phyloP scores from a whole-genome alignment of 2,329 filamentous ascomycete species.

The Aspergillus pseudoglaucus region DNA sequence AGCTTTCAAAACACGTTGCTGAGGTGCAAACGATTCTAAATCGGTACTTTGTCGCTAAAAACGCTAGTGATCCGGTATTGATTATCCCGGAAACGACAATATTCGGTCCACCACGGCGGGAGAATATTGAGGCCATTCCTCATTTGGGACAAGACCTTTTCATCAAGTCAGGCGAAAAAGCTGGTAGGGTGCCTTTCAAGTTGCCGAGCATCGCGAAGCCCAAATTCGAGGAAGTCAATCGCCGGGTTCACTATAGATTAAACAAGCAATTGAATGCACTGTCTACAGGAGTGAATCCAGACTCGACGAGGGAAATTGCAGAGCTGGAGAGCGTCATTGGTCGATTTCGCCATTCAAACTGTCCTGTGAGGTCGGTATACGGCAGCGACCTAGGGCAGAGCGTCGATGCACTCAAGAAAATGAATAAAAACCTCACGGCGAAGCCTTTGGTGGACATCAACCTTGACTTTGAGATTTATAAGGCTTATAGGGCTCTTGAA shows the following conservation, averaged over 20 bases:
- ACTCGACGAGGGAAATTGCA: slow-evolving; percentile 3
- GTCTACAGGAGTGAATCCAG: not conserved
- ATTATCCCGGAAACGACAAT: not conserved
- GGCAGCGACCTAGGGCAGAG: slow-evolving; percentile 33
- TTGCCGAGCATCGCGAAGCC: not conserved
- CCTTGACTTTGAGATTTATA: slow-evolving; percentile 12
- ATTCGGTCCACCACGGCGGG: not conserved
- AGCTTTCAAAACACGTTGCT: slow-evolving; percentile 41
- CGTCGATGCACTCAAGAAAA: slow-evolving; percentile 25
- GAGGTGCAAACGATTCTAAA: slow-evolving; percentile 40
- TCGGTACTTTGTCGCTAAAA: slow-evolving; percentile 13
- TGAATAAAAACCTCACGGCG: not conserved
- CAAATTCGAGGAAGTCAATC: not conserved
- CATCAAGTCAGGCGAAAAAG: slow-evolving; percentile 1
- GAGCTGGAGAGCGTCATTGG: slow-evolving; percentile 22
- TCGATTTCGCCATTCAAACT: slow-evolving; percentile 15
- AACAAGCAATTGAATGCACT: not conserved
- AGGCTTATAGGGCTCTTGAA: slow-evolving; percentile 14
- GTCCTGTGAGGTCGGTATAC: slow-evolving; percentile 29
- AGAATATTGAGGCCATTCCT: slow-evolving; percentile 1
- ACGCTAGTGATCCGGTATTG: not conserved
- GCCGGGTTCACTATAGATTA: not conserved
- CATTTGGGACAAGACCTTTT: slow-evolving; percentile 4
- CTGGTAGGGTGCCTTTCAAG: not conserved
- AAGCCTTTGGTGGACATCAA: not conserved